Evolutionary conservation across 768 basidiomycete genomes (phyloP), one percentile per base, ranked within the genome.

Genomic region (Calocybe indica): DNA sequence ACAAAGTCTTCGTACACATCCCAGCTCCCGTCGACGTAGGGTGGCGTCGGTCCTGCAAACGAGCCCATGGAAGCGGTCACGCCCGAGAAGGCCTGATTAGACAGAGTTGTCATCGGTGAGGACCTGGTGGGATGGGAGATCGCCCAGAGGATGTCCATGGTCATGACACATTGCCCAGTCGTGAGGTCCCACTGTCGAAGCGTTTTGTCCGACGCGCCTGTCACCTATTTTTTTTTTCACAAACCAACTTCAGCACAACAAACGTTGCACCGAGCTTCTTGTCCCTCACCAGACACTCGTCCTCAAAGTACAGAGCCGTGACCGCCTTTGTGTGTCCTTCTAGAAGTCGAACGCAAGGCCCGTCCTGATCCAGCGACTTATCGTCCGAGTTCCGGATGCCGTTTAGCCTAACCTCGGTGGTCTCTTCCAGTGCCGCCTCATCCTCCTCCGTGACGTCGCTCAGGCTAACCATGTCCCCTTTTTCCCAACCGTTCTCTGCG

Each of bases 111-210:
- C 38, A 57, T 62, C 12, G 72, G 68, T 14, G 76, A 60, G 11
- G 64, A 63, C 22, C 69, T 61, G 35, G 84, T 75, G 2, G 92
- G 83, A 66, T 98, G 95, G 7, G 92, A 92, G 55, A 98, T 95
- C 2, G 95, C 96, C 96, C 96, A 99, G 22, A 99, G 82, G 53
- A 99, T 96, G 65, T 99, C 96, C 96, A 99, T 99, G 15, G 95
- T 95, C 74, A 96, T 85, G 40, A 98, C 86, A 66, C 96, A 99
- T 73, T 98, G 96, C 6, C 95, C 96, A 0, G 96, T 98, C 13
- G 79, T 81, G 46, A 98, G 79, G 61, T 98, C 96, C 96, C 96
- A 99, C 62, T 98, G 95, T 2, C 96, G 89, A 46, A 99, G 76
- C 0, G 96, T 99, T 68, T 97, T 97, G 70, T 99, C 96, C 3